Base-by-base conservation (phyloP, 2,329 filamentous ascomycete species). In the Penicillium sp. region DNA sequence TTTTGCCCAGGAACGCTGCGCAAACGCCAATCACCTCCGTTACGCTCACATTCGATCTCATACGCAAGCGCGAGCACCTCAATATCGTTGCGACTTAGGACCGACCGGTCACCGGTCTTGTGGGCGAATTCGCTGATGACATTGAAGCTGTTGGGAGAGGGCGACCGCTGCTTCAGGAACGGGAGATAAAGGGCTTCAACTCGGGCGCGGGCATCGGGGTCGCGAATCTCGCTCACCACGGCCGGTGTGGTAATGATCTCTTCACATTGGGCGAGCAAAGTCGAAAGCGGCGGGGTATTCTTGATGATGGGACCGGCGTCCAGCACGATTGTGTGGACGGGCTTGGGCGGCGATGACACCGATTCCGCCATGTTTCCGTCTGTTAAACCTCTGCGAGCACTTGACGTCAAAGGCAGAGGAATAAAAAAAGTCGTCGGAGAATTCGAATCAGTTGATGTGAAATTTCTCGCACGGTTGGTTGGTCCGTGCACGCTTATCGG, bases 231-330 rank as follows among this genome's bases (percentile, higher is more conserved):
- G 46, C 85, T 81, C 27, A 97, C 79, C 50, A 99, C 90, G 7
- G 88, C 86, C 0, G 92, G 91, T 0, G 92, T 88, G 1, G 91
- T 96, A 65, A 91, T 84, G 38, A 96, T 80, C 53, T 81, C 77
- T 64, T 94, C 86, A 43, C 90, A 86, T 68, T 90, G 85, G 33
- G 83, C 81, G 46, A 96, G 78, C 10, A 99, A 83, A 0, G 88
- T 90, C 41, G 90, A 95, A 22, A 94, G 83, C 10, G 89, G 79
- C 11, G 92, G 90, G 58, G 94, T 87, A 74, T 96, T 96, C 69
- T 92, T 92, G 71, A 99, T 92, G 54, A 99, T 85, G 7, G 92
- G 91, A 24, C 92, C 92, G 3, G 94, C 88, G 69, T 99, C 94
- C 60, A 99, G 81, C 25, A 97, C 82, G 46, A 97, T 83, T 48